Percentiles rank a stretch among this genome's conserved stretches.
phyloP scores from a whole-genome alignment of 78 protist species.

The Tieghemostelium lacteum region DNA sequence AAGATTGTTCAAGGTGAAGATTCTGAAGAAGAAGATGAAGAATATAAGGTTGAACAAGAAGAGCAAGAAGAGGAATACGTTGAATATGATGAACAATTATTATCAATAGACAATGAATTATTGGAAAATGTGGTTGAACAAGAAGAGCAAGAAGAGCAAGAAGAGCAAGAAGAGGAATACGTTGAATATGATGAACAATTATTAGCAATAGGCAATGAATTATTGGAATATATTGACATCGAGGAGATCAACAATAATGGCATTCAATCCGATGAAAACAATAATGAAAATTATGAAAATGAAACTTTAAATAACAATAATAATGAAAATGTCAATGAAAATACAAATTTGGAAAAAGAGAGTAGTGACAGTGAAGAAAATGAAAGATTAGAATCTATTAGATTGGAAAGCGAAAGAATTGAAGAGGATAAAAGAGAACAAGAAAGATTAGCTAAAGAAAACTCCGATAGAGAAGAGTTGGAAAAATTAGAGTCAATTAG shows the following conservation, averaged over 20 bases:
- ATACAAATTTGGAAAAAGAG: neutral
- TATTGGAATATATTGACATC: neutral
- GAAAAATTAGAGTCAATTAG: neutral
- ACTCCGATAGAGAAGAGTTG: neutral
- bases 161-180: conserved; percentile 4
- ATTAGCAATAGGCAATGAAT: neutral
- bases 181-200: neutral
- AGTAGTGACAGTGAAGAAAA: neutral
- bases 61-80: neutral
- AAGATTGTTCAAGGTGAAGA: neutral
- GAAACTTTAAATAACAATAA: neutral
- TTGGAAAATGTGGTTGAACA: neutral
- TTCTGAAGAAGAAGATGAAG: neutral
- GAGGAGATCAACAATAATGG: neutral
- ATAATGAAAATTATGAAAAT: neutral
- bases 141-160: neutral
- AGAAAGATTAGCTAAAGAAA: neutral
- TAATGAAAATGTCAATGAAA: neutral
- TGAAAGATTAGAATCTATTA: neutral
- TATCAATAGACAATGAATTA: neutral
- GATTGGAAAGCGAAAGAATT: neutral
- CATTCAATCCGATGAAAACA: neutral
- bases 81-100: neutral
- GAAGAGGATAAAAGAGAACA: conserved; percentile 1
- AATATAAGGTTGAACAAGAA: neutral